phyloP scores from a whole-genome alignment of 2,329 filamentous ascomycete genomes.

The Cryphonectria radicalis region DNA sequence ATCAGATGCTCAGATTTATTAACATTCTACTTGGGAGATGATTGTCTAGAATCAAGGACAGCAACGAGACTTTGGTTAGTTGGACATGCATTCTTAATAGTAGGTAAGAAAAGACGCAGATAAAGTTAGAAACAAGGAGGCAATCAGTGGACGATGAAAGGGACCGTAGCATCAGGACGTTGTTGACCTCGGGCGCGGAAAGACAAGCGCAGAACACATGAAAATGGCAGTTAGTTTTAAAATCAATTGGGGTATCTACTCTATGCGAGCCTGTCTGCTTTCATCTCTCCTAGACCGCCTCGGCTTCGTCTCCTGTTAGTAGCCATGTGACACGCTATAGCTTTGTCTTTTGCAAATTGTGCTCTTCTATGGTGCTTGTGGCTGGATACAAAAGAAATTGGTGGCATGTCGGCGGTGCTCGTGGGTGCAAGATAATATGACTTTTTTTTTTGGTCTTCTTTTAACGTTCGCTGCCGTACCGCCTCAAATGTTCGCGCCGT shows the following conservation, averaged over 20 bases:
- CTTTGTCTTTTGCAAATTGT: background rate
- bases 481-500: background rate
- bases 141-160: background rate
- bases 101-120: no score
- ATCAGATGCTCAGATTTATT: no score
- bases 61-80: no score
- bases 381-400: conserved; percentile 8
- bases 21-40: no score
- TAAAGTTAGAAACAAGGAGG: no score
- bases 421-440: background rate
- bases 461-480: conserved; percentile 4
- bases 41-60: no score
- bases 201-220: background rate
- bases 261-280: conserved; percentile 36
- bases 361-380: conserved; percentile 6
- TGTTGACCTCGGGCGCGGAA: background rate
- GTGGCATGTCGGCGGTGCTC: background rate
- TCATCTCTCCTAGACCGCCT: background rate
- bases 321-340: background rate
- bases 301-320: background rate
- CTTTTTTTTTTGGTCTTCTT: no score
- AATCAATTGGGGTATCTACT: conserved; percentile 48
- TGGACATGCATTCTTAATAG: no score
- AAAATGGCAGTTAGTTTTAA: background rate
- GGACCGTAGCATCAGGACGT: background rate